Evolutionary conservation across 345 rosid species (phyloP).

Genomic region (Boechera divaricarpa): DNA sequence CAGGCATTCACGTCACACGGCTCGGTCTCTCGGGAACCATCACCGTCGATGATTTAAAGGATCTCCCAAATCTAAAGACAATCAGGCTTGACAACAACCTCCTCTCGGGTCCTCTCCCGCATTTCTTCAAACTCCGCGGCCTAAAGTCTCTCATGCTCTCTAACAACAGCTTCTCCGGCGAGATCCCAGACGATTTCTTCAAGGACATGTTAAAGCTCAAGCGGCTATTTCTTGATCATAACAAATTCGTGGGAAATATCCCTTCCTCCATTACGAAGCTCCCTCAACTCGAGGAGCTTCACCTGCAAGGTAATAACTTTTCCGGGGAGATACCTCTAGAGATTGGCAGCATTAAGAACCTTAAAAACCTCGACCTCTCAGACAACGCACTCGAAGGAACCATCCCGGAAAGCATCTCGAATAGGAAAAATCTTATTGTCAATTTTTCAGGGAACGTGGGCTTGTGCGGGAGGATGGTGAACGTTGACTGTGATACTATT

Average conservation of each 20-base stretch:
- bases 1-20: slow-evolving; percentile 63
- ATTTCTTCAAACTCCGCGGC: slow-evolving; percentile 56
- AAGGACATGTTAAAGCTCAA: slow-evolving; percentile 53
- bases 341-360: slow-evolving; percentile 27
- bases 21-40: slow-evolving; percentile 62
- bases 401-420: slow-evolving; percentile 51
- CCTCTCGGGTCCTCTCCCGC: slow-evolving; percentile 69
- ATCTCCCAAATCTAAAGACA: slow-evolving; percentile 54
- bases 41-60: slow-evolving; percentile 53
- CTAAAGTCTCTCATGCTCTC: slow-evolving; percentile 59
- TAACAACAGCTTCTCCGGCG: slow-evolving; percentile 63
- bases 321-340: slow-evolving; percentile 65
- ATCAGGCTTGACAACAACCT: slow-evolving; percentile 63
- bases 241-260: slow-evolving; percentile 61
- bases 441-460: slow-evolving; percentile 48
- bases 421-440: slow-evolving; percentile 40
- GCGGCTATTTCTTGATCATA: slow-evolving; percentile 64
- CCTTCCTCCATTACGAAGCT: slow-evolving; percentile 58
- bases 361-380: slow-evolving; percentile 56
- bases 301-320: slow-evolving; percentile 67
- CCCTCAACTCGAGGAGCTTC: slow-evolving; percentile 60
- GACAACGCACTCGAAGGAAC: slow-evolving; percentile 66
- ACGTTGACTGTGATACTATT: slow-evolving; percentile 32
- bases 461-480: slow-evolving; percentile 64
- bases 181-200: slow-evolving; percentile 63